Percentiles rank a stretch among this genome's conserved stretches.
Conservation (phyloP, 2,329 filamentous ascomycete species). For the Trichoderma asperellum region DNA sequence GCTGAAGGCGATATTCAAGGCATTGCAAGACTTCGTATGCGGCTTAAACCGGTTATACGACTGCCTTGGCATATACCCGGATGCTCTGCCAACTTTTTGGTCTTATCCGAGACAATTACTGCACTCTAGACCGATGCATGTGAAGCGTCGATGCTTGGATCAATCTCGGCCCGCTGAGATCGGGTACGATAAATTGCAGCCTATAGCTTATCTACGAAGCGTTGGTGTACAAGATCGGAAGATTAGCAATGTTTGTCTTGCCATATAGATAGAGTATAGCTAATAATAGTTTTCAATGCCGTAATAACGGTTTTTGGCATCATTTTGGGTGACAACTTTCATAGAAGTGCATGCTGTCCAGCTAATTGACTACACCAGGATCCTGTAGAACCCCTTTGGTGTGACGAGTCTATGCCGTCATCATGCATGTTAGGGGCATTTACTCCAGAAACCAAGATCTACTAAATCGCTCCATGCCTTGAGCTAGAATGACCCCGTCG, state of each 20-base stretch:
- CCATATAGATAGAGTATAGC: background rate
- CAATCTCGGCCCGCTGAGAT: background rate
- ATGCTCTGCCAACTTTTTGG: background rate
- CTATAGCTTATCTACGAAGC: background rate
- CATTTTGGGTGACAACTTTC: background rate
- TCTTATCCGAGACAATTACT: background rate
- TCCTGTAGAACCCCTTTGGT: background rate
- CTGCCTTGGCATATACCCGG: background rate
- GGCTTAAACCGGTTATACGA: background rate
- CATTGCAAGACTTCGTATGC: background rate
- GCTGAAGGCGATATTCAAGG: background rate
- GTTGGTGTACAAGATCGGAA: background rate
- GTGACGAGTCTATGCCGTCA: constrained; percentile 23
- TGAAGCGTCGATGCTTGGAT: background rate
- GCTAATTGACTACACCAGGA: background rate
- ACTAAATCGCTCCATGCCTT: background rate
- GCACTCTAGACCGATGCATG: background rate
- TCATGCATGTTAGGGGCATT: constrained; percentile 10
- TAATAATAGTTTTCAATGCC: background rate
- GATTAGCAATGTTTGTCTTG: background rate
- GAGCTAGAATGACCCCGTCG: background rate
- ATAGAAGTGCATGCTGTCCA: background rate
- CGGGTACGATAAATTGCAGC: background rate
- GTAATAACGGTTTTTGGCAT: background rate
- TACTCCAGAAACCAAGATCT: background rate